Percentiles rank a stretch among this genome's conserved stretches.
Evolutionary conservation across 805 yeast species (phyloP).

Genomic region (Starmerella powellii): DNA sequence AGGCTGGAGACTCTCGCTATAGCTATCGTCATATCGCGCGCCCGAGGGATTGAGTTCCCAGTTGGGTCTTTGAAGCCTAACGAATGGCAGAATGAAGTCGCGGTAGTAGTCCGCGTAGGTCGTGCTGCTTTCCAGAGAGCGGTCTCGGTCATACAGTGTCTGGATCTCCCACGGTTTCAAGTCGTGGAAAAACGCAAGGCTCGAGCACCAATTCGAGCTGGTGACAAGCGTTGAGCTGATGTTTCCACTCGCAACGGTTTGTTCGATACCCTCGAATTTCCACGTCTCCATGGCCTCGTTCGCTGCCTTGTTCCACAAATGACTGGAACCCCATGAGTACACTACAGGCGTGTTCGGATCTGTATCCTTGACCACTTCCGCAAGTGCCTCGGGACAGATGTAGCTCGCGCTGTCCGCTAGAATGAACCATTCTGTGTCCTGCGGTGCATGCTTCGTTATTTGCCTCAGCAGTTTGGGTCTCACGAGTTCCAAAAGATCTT

Average conservation of each 20-base stretch:
- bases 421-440: conserved; percentile 28
- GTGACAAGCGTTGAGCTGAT: conserved; percentile 6
- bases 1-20: conserved; percentile 12
- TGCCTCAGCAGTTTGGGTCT: conserved; percentile 27
- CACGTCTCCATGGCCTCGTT: background rate
- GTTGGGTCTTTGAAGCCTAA: conserved; percentile 14
- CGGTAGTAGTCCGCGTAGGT: conserved; percentile 25
- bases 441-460: conserved; percentile 30
- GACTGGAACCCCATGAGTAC: background rate
- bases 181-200: conserved; percentile 4
- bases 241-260: conserved; percentile 3
- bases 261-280: conserved; percentile 1
- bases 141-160: conserved; percentile 11
- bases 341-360: conserved; percentile 18
- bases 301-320: background rate
- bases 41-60: conserved; percentile 21
- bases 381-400: conserved; percentile 25
- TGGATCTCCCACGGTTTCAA: conserved; percentile 15
- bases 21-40: conserved; percentile 4
- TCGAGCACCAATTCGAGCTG: conserved; percentile 10
- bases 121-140: background rate
- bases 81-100: conserved; percentile 26
- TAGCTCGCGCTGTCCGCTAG: conserved; percentile 31
- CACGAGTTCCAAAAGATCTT: conserved; percentile 23
- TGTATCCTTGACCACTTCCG: conserved; percentile 18